Evolutionary conservation across 2,329 filamentous ascomycete genomes (phyloP).

Genomic region (Coniella lustricola): DNA sequence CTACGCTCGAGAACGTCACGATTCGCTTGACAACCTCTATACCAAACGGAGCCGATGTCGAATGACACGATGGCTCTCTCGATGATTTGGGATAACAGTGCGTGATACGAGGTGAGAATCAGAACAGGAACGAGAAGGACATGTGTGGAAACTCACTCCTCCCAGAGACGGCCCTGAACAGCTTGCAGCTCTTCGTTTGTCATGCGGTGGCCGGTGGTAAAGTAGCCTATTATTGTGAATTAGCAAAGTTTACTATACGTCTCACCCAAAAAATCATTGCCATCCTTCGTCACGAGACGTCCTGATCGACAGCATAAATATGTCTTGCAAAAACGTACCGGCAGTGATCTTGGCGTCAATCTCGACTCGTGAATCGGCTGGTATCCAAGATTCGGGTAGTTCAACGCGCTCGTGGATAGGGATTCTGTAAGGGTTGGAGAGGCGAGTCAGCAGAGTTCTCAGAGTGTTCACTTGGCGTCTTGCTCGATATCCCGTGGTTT

Average conservation of each 20-base stretch:
- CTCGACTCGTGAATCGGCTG: slow-evolving; percentile 91
- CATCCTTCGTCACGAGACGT: no score
- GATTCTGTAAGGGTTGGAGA: slow-evolving; percentile 44
- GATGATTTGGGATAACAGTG: slow-evolving; percentile 19
- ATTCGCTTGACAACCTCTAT: slow-evolving; percentile 7
- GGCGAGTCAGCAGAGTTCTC: slow-evolving; percentile 15
- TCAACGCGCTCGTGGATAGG: slow-evolving; percentile 86
- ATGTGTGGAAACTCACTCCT: slow-evolving; percentile 52
- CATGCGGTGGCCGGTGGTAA: slow-evolving; percentile 86
- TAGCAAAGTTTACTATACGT: slow-evolving; percentile 2
- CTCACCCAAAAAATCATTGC: no score
- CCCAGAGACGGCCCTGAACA: slow-evolving; percentile 87
- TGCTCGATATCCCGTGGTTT: no score
- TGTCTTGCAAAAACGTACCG: slow-evolving; percentile 62
- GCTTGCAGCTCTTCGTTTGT: slow-evolving; percentile 77
- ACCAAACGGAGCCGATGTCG: not conserved
- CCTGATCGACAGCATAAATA: no score
- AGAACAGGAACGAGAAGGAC: not conserved
- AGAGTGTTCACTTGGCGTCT: slow-evolving; percentile 62
- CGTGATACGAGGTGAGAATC: slow-evolving; percentile 15
- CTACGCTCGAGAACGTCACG: slow-evolving; percentile 5
- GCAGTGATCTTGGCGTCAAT: slow-evolving; percentile 98
- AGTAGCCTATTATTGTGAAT: slow-evolving; percentile 45
- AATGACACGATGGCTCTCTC: not conserved
- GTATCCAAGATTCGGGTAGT: slow-evolving; percentile 89